Conservation (phyloP, 495 filamentous ascomycete genomes). For the Tuber umbilicatum region DNA sequence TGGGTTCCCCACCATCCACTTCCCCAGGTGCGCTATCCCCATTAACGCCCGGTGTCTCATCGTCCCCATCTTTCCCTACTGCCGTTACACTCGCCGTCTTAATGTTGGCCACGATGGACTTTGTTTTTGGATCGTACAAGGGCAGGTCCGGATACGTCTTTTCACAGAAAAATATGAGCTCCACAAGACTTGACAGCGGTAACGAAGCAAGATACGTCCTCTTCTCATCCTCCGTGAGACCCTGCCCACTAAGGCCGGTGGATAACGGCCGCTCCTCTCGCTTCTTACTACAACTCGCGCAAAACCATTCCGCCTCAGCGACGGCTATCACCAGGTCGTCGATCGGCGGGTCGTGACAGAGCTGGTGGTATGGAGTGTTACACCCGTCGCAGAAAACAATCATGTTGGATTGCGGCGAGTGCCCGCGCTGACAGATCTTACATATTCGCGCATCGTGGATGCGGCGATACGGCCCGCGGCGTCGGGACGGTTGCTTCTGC, state of each 20-base stretch:
- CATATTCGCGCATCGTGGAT: slow-evolving; percentile 52
- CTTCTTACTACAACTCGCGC: slow-evolving; percentile 57
- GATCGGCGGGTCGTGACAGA: slow-evolving; percentile 81
- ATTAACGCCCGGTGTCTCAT: slow-evolving; percentile 14
- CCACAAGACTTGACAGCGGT: slow-evolving; percentile 31
- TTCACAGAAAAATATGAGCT: slow-evolving; percentile 38
- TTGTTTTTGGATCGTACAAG: slow-evolving; percentile 39
- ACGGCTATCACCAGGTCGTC: slow-evolving; percentile 59
- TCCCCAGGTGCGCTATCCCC: slow-evolving; percentile 19
- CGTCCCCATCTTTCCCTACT: slow-evolving; percentile 23
- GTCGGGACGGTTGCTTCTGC: slow-evolving; percentile 50
- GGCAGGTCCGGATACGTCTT: slow-evolving; percentile 33
- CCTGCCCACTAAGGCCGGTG: slow-evolving; percentile 31
- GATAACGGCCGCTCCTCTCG: slow-evolving; percentile 46
- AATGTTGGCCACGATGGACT: slow-evolving; percentile 33
- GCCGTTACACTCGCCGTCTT: slow-evolving; percentile 26
- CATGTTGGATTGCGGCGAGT: slow-evolving; percentile 67
- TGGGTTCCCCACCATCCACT: slow-evolving; percentile 6
- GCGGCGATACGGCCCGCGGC: slow-evolving; percentile 40
- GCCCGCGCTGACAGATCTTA: slow-evolving; percentile 68
- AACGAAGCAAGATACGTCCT: slow-evolving; percentile 36
- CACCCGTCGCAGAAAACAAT: slow-evolving; percentile 96
- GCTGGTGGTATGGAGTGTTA: slow-evolving; percentile 81
- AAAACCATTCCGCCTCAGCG: slow-evolving; percentile 68
- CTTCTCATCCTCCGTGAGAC: slow-evolving; percentile 40